These are phyloP conservation scores for Xylariaceae sp. DNA, from an alignment of 2,329 filamentous ascomycete genomes.

Conservation along the genomic window DNA sequence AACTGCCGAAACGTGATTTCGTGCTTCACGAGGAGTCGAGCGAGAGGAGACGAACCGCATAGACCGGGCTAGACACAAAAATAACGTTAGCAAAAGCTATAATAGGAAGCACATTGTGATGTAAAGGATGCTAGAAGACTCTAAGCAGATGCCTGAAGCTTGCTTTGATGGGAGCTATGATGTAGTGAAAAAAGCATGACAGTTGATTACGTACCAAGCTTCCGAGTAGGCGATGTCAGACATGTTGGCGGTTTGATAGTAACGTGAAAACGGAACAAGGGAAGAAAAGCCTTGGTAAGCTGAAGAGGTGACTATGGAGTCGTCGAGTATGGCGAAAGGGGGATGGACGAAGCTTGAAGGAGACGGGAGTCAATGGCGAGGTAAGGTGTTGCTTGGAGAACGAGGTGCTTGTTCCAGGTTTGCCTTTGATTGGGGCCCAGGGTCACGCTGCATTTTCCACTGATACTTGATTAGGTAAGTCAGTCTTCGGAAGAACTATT, in stretches of 20 bases:
- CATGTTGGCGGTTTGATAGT: constrained; percentile 20
- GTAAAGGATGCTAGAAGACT: neutral
- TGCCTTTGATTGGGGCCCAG: constrained; percentile 17
- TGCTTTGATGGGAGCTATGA: constrained; percentile 17
- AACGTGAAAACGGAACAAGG: constrained; percentile 6
- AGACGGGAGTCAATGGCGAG: constrained; percentile 4
- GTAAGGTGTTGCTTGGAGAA: constrained; percentile 17
- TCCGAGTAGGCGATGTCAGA: constrained; percentile 22
- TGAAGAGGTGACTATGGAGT: constrained; percentile 9
- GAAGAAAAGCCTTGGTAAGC: constrained; percentile 6
- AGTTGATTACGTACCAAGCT: constrained; percentile 31
- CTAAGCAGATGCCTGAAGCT: constrained; percentile 11
- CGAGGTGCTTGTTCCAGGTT: constrained; percentile 20
- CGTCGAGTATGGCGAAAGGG: constrained; percentile 6
- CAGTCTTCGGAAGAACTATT: constrained; percentile 16
- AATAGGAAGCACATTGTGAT: constrained; percentile 1
- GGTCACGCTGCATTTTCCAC: constrained; percentile 16
- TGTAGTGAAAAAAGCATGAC: constrained; percentile 13
- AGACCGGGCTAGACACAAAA: constrained; percentile 71
- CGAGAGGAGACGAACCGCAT: constrained; percentile 70
- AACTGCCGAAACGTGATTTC: constrained; percentile 8
- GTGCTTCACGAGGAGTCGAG: constrained; percentile 18
- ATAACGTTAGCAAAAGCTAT: constrained; percentile 19
- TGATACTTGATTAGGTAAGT: constrained; percentile 17
- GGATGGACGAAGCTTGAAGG: constrained; percentile 7